Evolutionary conservation across 495 filamentous ascomycete species (phyloP), one percentile per base, ranked within the genome.

Genomic region (Penicillium simplicissimum): DNA sequence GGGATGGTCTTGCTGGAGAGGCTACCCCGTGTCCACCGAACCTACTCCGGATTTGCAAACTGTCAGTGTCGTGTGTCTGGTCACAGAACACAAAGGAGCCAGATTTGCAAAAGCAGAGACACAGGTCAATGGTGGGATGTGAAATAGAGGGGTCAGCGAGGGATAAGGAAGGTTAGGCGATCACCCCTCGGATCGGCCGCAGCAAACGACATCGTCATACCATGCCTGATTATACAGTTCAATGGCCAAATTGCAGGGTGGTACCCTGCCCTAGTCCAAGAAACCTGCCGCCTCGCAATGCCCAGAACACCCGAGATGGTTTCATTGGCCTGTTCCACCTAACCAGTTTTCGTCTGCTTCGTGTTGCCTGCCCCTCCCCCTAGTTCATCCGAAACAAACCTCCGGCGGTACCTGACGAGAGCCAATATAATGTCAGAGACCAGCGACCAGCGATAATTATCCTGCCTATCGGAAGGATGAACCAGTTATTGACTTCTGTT

Each of bases 1-100:
- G 17, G 13, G 31, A 38, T 17, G 33, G 43, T 19, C n/a, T n/a
- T n/a, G 21, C 59, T 25, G 45, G 45, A 42, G 9, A 59, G 23
- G 47, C 23, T 49, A 33, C 56, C 51, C 51, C 51, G 51, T 36
- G 51, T 55, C 42, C 35, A 52, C 23, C 49, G 55, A 58, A 59
- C 56, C 40, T 64, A 64, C 62, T 57, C 52, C 55, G 58, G 58
- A 58, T 56, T 64, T 35, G 55, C 25, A 13, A 35, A 23, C 42
- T 38, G 45, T 59, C 60, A 23, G 17, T 38, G 45, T 59, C 60
- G 59, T 67, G 57, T 60, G 64, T 62, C 45, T 49, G 9, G 45
- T 49, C 21, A 57, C 59, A 43, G 11, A 23, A 23, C 47, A 47
- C 31, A 36, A 17, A 57, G 43, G 14, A 21, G n/a, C 38, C 47